A percentile compares a stretch with the other conserved stretches of the same genome.
These are phyloP conservation scores for Cladosporium sp. DNA, from an alignment of 2,329 filamentous ascomycete genomes.

Conservation along the genomic window DNA sequence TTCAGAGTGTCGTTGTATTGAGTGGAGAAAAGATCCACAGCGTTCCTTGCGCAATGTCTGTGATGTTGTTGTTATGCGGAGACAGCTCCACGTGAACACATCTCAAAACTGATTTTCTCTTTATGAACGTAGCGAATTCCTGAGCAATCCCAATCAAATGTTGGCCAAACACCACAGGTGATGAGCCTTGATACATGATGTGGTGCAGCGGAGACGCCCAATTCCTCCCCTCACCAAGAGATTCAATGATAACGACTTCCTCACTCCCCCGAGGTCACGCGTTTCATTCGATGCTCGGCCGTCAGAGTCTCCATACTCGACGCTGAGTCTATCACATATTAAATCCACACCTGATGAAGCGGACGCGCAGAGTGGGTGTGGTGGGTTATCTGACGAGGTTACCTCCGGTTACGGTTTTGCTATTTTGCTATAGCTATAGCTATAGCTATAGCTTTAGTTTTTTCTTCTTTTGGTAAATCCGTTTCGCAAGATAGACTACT, in stretches of 20 bases:
- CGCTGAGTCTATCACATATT: not conserved
- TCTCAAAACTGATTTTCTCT: not conserved
- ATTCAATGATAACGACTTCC: not conserved
- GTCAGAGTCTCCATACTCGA: too few species aligned
- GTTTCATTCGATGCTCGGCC: not conserved
- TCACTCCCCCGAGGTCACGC: not conserved
- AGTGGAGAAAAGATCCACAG: not conserved
- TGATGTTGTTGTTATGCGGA: not conserved
- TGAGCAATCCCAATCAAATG: not conserved
- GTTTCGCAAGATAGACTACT: not conserved
- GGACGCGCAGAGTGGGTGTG: not conserved
- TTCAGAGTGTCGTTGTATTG: slow-evolving; percentile 4
- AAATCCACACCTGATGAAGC: not conserved
- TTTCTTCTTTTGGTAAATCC: not conserved
- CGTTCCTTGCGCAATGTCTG: not conserved
- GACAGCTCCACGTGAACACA: not conserved
- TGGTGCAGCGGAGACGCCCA: not conserved
- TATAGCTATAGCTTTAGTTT: not conserved
- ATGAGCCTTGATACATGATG: not conserved
- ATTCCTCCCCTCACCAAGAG: not conserved
- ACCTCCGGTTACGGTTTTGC: not conserved
- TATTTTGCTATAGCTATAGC: not conserved
- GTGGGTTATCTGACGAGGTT: not conserved
- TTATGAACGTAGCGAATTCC: not conserved
- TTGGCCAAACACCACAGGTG: not conserved